Evolutionary conservation across 2,329 filamentous ascomycete genomes (phyloP).

Genomic region (Neophaeococcomyces mojaviensis): DNA sequence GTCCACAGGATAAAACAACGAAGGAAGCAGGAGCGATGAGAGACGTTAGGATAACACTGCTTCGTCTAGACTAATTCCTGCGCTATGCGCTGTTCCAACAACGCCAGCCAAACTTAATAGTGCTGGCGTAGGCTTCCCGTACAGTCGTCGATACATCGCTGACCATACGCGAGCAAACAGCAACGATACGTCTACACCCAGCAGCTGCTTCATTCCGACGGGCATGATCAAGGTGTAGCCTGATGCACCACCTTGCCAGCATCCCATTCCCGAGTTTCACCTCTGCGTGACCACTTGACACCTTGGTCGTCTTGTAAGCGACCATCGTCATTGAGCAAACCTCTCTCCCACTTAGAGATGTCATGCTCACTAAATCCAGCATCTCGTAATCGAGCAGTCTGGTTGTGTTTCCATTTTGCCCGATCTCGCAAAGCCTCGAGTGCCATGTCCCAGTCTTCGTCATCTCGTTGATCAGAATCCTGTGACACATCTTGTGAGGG

Average conservation of each 20-base stretch:
- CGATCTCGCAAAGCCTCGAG: slow-evolving; percentile 72
- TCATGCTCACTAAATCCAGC: slow-evolving; percentile 73
- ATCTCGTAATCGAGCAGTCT: slow-evolving; percentile 65
- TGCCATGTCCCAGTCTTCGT: slow-evolving; percentile 67
- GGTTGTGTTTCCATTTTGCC: slow-evolving; percentile 67
- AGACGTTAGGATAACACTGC: too few species aligned
- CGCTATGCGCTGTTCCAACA: too few species aligned
- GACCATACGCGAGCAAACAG: too few species aligned
- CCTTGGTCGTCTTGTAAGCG: slow-evolving; percentile 56
- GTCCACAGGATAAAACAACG: too few species aligned
- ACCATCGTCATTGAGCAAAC: slow-evolving; percentile 21
- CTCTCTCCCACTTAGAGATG: slow-evolving; percentile 61
- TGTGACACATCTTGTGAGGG: slow-evolving; percentile 39
- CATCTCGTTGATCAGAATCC: slow-evolving; percentile 44
- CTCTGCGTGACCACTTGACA: slow-evolving; percentile 65
- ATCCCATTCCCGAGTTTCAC: slow-evolving; percentile 63
- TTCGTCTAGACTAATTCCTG: too few species aligned
- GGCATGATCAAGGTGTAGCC: neutral
- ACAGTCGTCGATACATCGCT: too few species aligned
- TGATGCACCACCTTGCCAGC: slow-evolving; percentile 44
- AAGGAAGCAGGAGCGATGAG: too few species aligned
- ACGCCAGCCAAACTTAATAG: too few species aligned
- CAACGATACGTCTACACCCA: too few species aligned
- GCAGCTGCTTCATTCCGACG: too few species aligned
- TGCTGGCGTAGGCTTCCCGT: too few species aligned